Evolutionary conservation across 2,329 filamentous ascomycete species (phyloP).

Genomic region (Fusarium nisikadoi): DNA sequence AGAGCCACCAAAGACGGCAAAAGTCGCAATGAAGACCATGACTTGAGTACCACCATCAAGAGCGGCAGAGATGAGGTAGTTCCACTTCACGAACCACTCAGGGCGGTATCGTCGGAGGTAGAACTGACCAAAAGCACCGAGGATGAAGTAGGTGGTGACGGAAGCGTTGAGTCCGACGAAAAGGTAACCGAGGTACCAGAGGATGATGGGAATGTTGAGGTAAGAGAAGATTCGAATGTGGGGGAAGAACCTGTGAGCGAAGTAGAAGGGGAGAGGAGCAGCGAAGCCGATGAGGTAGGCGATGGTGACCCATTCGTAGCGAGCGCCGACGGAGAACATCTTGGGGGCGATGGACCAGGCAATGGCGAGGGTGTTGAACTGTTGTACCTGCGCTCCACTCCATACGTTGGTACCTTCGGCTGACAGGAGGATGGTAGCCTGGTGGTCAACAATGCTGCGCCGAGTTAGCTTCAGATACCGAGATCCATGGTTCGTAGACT

Average conservation of each 20-base stretch:
- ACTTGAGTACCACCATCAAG: conserved; percentile 62
- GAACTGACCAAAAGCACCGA: conserved; percentile 61
- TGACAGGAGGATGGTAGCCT: conserved; percentile 57
- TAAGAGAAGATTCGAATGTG: conserved; percentile 54
- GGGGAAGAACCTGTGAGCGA: conserved; percentile 48
- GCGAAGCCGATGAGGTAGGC: conserved; percentile 49
- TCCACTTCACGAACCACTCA: conserved; percentile 63
- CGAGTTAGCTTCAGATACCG: conserved; percentile 26
- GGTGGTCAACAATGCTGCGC: conserved; percentile 58
- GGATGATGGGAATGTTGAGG: conserved; percentile 62
- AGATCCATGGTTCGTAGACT: accelerated
- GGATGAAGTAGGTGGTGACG: conserved; percentile 62
- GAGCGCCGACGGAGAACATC: conserved; percentile 19
- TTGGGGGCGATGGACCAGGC: conserved; percentile 62
- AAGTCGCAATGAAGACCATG: conserved; percentile 63
- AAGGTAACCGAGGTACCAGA: conserved; percentile 20
- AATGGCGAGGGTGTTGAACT: conserved; percentile 58
- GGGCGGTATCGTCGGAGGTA: conserved; percentile 64
- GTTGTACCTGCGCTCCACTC: conserved; percentile 63
- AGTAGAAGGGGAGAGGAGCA: conserved; percentile 49
- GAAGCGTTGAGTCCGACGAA: conserved; percentile 56
- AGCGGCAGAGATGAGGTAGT: conserved; percentile 62
- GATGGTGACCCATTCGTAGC: conserved; percentile 18
- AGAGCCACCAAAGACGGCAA: conserved; percentile 65
- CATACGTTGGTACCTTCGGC: conserved; percentile 61